Evolutionary conservation across 1,284 basidiomycete genomes (phyloP).

Genomic region (Termitomyces sp.): DNA sequence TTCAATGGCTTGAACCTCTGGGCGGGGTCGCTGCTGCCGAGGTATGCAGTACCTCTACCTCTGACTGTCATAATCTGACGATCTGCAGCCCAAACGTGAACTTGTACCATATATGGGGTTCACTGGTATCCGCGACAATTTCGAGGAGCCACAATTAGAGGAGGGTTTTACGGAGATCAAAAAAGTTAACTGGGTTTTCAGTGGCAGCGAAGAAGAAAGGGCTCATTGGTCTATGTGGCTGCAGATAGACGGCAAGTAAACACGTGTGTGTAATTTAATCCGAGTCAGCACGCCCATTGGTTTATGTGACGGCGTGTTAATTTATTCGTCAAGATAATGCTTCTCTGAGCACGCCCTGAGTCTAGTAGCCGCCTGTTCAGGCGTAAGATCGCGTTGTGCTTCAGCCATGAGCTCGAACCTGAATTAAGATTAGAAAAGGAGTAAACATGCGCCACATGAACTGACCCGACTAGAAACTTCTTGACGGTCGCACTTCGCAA

Average conservation of each 20-base stretch:
- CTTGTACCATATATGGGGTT: conserved; percentile 67
- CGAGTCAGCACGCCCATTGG: too few relatives aligned
- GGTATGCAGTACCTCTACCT: conserved; percentile 25
- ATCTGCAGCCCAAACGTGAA: conserved; percentile 42
- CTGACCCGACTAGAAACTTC: conserved; percentile 90
- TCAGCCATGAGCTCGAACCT: conserved; percentile 93
- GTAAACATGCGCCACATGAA: background rate
- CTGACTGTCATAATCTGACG: background rate
- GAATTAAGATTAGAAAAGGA: conserved; percentile 1
- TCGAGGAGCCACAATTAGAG: conserved; percentile 57
- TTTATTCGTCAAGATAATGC: conserved; percentile 30
- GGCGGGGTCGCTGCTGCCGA: conserved; percentile 36
- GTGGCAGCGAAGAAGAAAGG: conserved; percentile 67
- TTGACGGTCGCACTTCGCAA: conserved; percentile 78
- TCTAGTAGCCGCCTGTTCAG: conserved; percentile 80
- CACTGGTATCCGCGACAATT: conserved; percentile 51
- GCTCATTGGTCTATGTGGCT: conserved; percentile 76
- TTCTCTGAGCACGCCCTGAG: conserved; percentile 40
- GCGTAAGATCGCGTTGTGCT: conserved; percentile 85
- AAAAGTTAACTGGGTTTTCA: conserved; percentile 74
- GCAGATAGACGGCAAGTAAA: conserved; percentile 58
- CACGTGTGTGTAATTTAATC: too few relatives aligned
- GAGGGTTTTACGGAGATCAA: conserved; percentile 80
- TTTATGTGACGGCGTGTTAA: conserved; percentile 61
- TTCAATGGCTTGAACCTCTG: conserved; percentile 58